Conservation (phyloP, 225 moss, liverwort and hornwort species). For the Sphagnum tenellum region DNA sequence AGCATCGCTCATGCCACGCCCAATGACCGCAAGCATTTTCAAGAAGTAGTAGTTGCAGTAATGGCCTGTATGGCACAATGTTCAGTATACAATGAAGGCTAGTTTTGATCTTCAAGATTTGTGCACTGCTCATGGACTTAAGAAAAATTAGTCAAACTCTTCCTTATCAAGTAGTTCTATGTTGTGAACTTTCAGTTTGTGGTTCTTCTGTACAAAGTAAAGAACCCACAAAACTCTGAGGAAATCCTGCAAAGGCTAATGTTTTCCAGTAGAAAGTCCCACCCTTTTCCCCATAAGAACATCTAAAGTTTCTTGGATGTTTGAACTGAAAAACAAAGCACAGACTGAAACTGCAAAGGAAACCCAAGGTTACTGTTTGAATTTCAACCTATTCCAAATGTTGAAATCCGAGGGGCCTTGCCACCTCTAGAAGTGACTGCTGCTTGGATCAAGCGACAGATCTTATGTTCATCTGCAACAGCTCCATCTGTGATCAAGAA, state of each 20-base stretch:
- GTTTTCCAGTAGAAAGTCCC: no score
- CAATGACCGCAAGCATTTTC: slow-evolving; percentile 80
- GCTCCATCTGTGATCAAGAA: slow-evolving; percentile 77
- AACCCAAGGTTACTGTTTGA: background rate
- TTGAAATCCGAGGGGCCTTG: slow-evolving; percentile 59
- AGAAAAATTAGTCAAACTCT: no score
- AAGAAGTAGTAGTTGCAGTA: slow-evolving; percentile 80
- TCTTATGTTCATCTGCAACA: slow-evolving; percentile 52
- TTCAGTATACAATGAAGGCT: background rate
- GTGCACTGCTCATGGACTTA: background rate
- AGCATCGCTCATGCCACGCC: slow-evolving; percentile 63
- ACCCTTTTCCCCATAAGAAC: no score
- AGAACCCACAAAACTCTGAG: background rate
- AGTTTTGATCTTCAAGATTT: background rate
- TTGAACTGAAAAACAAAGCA: no score
- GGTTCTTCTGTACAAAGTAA: no score
- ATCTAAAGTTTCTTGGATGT: no score
- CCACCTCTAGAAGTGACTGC: slow-evolving; percentile 9
- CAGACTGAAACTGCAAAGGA: no score
- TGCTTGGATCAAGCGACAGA: slow-evolving; percentile 53
- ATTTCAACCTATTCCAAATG: slow-evolving; percentile 57
- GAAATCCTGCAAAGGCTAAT: no score
- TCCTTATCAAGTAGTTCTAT: no score
- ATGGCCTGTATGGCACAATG: slow-evolving; percentile 33
- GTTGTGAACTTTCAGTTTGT: background rate